phyloP scores from a whole-genome alignment of 371 early-diverging fungal genomes.

The Gilbertella persicaria region DNA sequence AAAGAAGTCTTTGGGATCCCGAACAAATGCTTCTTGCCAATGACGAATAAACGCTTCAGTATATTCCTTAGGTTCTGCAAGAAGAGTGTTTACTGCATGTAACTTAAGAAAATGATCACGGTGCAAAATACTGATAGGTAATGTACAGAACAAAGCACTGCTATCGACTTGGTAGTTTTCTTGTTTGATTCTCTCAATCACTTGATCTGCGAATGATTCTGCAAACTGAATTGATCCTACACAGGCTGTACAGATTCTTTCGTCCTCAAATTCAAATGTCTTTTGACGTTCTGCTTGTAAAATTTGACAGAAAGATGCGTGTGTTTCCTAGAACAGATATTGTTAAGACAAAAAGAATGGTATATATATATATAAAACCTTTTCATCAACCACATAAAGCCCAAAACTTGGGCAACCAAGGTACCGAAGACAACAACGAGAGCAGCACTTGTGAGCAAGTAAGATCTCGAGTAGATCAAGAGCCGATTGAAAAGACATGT shows the following conservation, averaged over 20 bases:
- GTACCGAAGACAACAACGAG: constrained; percentile 42
- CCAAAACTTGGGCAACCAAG: constrained; percentile 24
- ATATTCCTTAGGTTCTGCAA: not conserved
- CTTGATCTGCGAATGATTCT: constrained; percentile 32
- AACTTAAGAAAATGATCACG: constrained; percentile 52
- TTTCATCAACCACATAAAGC: constrained; percentile 26
- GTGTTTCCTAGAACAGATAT: constrained; percentile 26
- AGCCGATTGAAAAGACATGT: not conserved
- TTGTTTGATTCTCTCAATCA: constrained; percentile 27
- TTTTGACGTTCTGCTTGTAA: not conserved
- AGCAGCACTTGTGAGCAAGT: constrained; percentile 28
- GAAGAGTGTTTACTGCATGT: constrained; percentile 11
- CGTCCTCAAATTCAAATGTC: not conserved
- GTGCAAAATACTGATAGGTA: constrained; percentile 53
- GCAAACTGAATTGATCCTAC: constrained; percentile 50
- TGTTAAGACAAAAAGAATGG: not conserved
- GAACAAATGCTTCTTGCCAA: constrained; percentile 12
- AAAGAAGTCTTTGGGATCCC: constrained; percentile 56
- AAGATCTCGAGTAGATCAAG: constrained; percentile 20
- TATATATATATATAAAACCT: constrained; percentile 8
- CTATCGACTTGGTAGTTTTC: constrained; percentile 39
- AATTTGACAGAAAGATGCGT: constrained; percentile 7
- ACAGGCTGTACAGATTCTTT: constrained; percentile 44
- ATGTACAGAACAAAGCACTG: constrained; percentile 50
- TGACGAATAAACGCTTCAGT: not conserved